Percentiles rank a stretch among this genome's conserved stretches.
These are phyloP conservation scores for Colletotrichum trifolii DNA, from an alignment of 2,329 filamentous ascomycete genomes.

Conservation along the genomic window DNA sequence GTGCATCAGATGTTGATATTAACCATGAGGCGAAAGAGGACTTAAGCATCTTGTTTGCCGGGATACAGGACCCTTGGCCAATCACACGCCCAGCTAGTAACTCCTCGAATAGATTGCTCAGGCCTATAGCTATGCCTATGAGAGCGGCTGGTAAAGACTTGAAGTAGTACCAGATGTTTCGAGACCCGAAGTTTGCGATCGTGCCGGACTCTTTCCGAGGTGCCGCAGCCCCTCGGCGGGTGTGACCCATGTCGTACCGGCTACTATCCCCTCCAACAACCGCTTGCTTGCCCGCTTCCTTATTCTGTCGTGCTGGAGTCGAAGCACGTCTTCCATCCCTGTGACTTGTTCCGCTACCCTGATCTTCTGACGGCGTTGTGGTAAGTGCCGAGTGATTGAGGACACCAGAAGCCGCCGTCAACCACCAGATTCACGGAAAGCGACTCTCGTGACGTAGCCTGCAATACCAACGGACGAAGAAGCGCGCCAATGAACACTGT, in stretches of 20 bases:
- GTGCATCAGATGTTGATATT: neutral
- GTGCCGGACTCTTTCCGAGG: neutral
- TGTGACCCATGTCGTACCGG: neutral
- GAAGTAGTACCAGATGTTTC: slow-evolving; percentile 10
- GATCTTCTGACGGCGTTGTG: too few species aligned
- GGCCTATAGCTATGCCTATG: neutral
- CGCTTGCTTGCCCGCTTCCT: too few species aligned
- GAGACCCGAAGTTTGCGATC: slow-evolving; percentile 22
- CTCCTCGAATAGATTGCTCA: slow-evolving; percentile 26
- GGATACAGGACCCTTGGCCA: neutral
- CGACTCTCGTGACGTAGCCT: too few species aligned
- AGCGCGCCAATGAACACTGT: neutral
- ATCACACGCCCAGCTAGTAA: neutral
- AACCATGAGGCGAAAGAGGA: slow-evolving; percentile 5
- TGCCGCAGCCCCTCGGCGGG: neutral
- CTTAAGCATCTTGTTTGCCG: neutral
- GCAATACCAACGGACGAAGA: neutral
- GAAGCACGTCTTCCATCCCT: too few species aligned
- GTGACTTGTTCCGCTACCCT: too few species aligned
- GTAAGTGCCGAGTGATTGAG: too few species aligned
- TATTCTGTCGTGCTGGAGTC: too few species aligned
- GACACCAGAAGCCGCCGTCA: too few species aligned
- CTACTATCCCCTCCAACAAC: too few species aligned
- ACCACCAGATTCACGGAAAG: too few species aligned
- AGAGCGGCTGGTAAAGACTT: slow-evolving; percentile 11